These are phyloP conservation scores for Pseudocercospora macadamiae DNA, from an alignment of 2,329 filamentous ascomycete genomes.

Conservation along the genomic window DNA sequence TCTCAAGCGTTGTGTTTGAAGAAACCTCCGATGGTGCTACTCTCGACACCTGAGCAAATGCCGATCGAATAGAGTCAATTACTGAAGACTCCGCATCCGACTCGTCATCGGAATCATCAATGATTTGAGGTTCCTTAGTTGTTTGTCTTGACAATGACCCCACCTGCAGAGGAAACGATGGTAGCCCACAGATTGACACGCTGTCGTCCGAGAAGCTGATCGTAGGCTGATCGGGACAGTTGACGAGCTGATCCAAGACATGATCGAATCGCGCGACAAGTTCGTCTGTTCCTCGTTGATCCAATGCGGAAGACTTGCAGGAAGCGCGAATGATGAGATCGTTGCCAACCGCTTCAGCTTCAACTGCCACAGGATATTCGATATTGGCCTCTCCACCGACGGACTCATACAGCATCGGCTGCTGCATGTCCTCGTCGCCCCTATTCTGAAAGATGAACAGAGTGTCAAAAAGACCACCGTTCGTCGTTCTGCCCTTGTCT, in stretches of 20 bases:
- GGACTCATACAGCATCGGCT: slow-evolving; percentile 60
- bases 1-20: slow-evolving; percentile 70
- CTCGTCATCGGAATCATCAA: slow-evolving; percentile 6
- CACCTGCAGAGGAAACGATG: slow-evolving; percentile 42
- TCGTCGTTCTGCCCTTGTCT: slow-evolving; percentile 38
- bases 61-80: slow-evolving; percentile 45
- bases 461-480: slow-evolving; percentile 59
- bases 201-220: slow-evolving; percentile 56
- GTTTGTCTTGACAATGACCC: slow-evolving; percentile 18
- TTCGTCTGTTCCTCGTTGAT: slow-evolving; percentile 47
- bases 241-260: slow-evolving; percentile 61
- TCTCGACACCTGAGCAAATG: slow-evolving; percentile 62
- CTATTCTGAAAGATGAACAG: slow-evolving; percentile 68
- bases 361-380: slow-evolving; percentile 80
- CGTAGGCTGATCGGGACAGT: slow-evolving; percentile 52
- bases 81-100: slow-evolving; percentile 10
- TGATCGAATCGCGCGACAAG: slow-evolving; percentile 64
- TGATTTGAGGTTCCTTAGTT: neutral
- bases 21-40: slow-evolving; percentile 62
- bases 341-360: slow-evolving; percentile 67
- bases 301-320: slow-evolving; percentile 62
- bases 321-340: slow-evolving; percentile 72
- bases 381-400: slow-evolving; percentile 67
- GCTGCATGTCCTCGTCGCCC: slow-evolving; percentile 38
- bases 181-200: slow-evolving; percentile 69